Evolutionary conservation across 2,329 filamentous ascomycete genomes (phyloP), one percentile per base, ranked within the genome.

Genomic region (Capronia coronata): DNA sequence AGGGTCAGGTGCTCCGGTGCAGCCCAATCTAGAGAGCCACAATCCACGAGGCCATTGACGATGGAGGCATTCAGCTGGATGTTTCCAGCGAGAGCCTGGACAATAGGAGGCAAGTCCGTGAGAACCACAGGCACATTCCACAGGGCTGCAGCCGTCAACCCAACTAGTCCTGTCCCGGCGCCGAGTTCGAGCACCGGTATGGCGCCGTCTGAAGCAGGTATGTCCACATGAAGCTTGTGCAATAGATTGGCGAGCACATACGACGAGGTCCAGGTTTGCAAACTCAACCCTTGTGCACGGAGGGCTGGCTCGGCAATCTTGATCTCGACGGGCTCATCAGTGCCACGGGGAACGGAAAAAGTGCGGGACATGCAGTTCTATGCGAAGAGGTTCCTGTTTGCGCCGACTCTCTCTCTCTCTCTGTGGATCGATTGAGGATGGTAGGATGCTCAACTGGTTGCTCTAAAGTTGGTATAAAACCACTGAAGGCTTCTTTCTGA

Each of bases 221-320:
- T 38, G 37, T 51, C 45, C 41, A 51, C 48, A 22, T 45, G 46
- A 42, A 67, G 57, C 45, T 61, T 62, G 48, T 69, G 63, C 22
- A 97, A 76, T 21, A 86, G 80, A 58, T 80, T 84, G 0, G 91
- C 85, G 2, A 97, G 80, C 2, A 94, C 77, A 63, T 88, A 94
- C 0, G 89, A 91, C 0, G 89, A 90, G 1, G 86, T 87, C 91
- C 93, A 97, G 0, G 93, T 97, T 67, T 96, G 96, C 65, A 94
- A 76, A 1, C 90, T 90, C 19, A 97, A 74, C 49, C 86, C 85
- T 66, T 96, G 90, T 2, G 86, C 86, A 0, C 87, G 94, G 49
- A 97, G 73, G 1, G 89, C 82, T 1, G 91, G 93, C 64, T 97
- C 91, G 46, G 86, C 78, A 34, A 97, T 81, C 30, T 78, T 75